phyloP scores from a whole-genome alignment of 768 basidiomycete genomes.

The Suillus subalutaceus region DNA sequence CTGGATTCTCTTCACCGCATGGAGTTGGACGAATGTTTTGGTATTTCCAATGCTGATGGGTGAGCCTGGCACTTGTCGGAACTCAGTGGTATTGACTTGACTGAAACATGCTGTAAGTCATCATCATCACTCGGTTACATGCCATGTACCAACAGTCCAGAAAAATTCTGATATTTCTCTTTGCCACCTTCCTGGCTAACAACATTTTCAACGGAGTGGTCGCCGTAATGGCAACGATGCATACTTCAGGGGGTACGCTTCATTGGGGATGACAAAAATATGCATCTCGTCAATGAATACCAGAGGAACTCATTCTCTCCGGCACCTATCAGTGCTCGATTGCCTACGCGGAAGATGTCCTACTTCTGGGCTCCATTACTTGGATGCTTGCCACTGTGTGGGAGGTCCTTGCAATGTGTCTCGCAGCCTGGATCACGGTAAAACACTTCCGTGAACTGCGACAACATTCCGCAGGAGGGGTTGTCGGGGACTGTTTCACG shows the following conservation, averaged over 20 bases:
- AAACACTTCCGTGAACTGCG: not conserved
- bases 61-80: not conserved
- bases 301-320: not conserved
- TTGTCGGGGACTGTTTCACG: not conserved
- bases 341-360: not conserved
- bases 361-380: not conserved
- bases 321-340: not conserved
- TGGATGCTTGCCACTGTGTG: not conserved
- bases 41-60: not conserved
- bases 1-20: not conserved
- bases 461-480: not conserved
- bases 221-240: rapidly evolving
- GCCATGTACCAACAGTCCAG: not conserved
- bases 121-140: not conserved
- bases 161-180: not conserved
- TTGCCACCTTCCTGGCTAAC: not conserved
- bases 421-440: not conserved
- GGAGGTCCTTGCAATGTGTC: not conserved
- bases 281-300: not conserved
- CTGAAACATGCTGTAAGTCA: not conserved
- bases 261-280: not conserved
- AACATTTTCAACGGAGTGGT: not conserved
- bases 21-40: not conserved
- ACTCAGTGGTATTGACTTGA: not conserved
- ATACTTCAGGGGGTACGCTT: not conserved